Percentiles rank a stretch among this genome's conserved stretches.
phyloP scores from a whole-genome alignment of 768 basidiomycete species.

The Agaricus subrufescens region DNA sequence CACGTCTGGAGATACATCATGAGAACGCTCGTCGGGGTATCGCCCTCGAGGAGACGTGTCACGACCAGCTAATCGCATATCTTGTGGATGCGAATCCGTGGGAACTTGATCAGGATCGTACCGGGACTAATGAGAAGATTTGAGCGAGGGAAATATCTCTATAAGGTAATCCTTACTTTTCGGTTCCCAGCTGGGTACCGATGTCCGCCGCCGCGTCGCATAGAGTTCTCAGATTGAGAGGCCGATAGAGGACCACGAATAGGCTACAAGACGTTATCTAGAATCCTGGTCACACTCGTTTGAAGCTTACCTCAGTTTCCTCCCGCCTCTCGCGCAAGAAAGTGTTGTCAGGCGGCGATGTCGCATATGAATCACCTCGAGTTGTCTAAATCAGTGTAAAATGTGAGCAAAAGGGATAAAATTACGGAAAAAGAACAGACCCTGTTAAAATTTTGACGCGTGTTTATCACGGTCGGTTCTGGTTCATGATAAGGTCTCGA shows the following conservation, averaged over 20 bases:
- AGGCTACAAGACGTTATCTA: neutral
- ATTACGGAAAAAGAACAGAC: neutral
- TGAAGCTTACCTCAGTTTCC: neutral
- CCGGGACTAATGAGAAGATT: neutral
- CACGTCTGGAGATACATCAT: neutral
- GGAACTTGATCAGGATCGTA: neutral
- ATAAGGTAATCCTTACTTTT: neutral
- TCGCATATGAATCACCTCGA: neutral
- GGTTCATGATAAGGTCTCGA: slow-evolving; percentile 3
- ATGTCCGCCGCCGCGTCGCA: neutral
- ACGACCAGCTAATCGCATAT: neutral
- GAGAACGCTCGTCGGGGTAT: neutral
- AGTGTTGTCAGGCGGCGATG: neutral
- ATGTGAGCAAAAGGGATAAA: neutral
- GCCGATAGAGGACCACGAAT: neutral
- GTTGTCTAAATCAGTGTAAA: neutral
- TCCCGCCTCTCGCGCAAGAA: neutral
- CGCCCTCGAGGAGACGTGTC: slow-evolving; percentile 3
- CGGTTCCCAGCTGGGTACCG: neutral
- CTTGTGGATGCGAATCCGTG: neutral
- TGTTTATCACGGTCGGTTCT: neutral
- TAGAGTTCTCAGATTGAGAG: neutral
- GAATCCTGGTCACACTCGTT: neutral
- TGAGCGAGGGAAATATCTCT: neutral
- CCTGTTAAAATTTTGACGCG: neutral